Evolutionary conservation across 1,284 basidiomycete species (phyloP).

Genomic region (Xerocomus minutiporus): DNA sequence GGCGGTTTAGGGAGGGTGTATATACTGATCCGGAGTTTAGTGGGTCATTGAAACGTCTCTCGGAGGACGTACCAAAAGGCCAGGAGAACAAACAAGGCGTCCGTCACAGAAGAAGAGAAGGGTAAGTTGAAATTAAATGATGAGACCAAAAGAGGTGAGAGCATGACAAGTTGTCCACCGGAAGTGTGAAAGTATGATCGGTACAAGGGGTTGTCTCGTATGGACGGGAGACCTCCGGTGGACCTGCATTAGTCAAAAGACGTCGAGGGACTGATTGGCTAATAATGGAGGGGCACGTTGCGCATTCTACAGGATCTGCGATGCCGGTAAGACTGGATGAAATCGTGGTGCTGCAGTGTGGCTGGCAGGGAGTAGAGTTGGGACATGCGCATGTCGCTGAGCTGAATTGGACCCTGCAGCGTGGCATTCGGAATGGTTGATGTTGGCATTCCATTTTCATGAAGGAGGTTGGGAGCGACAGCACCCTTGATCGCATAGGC

Average conservation of each 20-base stretch:
- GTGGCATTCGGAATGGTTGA: conserved; percentile 19
- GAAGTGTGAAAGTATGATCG: conserved; percentile 25
- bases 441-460: conserved; percentile 28
- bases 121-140: conserved; percentile 27
- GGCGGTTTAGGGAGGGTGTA: conserved; percentile 18
- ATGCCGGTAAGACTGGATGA: conserved; percentile 16
- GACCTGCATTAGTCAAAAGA: conserved; percentile 15
- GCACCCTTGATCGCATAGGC: conserved; percentile 26
- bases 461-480: conserved; percentile 20
- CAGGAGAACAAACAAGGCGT: conserved; percentile 27
- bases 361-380: conserved; percentile 12
- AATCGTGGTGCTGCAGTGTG: conserved; percentile 11
- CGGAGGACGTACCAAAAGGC: conserved; percentile 24
- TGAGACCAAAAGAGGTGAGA: conserved; percentile 28
- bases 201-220: conserved; percentile 18
- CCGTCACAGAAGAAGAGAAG: conserved; percentile 29
- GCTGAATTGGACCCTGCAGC: conserved; percentile 26
- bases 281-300: conserved; percentile 23
- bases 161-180: conserved; percentile 19
- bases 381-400: conserved; percentile 24
- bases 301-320: conserved; percentile 24
- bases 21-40: conserved; percentile 28
- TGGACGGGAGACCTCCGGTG: conserved; percentile 17
- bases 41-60: conserved; percentile 29
- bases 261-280: conserved; percentile 16